These are phyloP conservation scores for Linnemannia exigua DNA, from an alignment of 192 early-diverging fungal genomes.

Conservation along the genomic window DNA sequence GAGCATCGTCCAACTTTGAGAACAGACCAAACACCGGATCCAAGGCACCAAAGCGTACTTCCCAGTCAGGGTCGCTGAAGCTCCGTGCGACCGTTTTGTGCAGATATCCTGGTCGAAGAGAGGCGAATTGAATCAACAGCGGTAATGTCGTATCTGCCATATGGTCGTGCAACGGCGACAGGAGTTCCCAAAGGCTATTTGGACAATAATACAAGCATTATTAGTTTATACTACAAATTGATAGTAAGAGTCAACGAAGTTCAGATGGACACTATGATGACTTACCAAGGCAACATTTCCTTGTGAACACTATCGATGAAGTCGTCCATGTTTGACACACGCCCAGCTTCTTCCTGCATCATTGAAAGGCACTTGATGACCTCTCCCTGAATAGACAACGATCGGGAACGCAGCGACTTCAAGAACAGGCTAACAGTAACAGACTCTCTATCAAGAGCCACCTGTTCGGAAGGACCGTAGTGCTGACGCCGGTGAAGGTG, in stretches of 20 bases:
- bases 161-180: slow-evolving; percentile 62
- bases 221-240: not conserved
- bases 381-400: slow-evolving; percentile 51
- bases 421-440: slow-evolving; percentile 22
- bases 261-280: not conserved
- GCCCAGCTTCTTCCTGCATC: slow-evolving; percentile 54
- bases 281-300: slow-evolving; percentile 63
- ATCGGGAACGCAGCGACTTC: slow-evolving; percentile 14
- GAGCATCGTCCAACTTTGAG: slow-evolving; percentile 67
- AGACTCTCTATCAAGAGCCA: slow-evolving; percentile 14
- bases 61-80: slow-evolving; percentile 66
- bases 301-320: slow-evolving; percentile 64
- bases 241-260: not conserved
- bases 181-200: slow-evolving; percentile 65
- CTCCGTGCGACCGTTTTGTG: slow-evolving; percentile 59
- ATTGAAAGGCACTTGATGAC: slow-evolving; percentile 60
- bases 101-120: slow-evolving; percentile 53
- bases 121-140: slow-evolving; percentile 62
- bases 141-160: slow-evolving; percentile 57
- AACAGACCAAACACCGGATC: slow-evolving; percentile 70
- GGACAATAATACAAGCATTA: not conserved
- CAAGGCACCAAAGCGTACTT: slow-evolving; percentile 64
- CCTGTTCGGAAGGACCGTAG: not conserved
- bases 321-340: slow-evolving; percentile 61
- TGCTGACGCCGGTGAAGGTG: slow-evolving; percentile 33